These are phyloP conservation scores for Ascochyta rabiei DNA, from an alignment of 2,329 filamentous ascomycete genomes.

Conservation along the genomic window DNA sequence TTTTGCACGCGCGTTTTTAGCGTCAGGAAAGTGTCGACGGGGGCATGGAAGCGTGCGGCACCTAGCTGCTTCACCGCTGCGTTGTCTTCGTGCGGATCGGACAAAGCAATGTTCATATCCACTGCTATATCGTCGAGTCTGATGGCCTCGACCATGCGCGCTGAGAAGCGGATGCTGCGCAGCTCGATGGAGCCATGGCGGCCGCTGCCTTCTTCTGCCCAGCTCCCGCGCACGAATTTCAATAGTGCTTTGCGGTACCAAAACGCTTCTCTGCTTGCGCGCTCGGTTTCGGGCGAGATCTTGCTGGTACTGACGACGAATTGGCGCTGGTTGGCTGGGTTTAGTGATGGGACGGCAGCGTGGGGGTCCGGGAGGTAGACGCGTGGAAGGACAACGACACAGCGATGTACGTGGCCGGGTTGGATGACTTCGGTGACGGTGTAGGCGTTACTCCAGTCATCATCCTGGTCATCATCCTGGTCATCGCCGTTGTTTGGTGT, in stretches of 20 bases:
- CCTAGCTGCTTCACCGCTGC: slow-evolving; percentile 47
- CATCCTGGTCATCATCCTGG: slow-evolving; percentile 2
- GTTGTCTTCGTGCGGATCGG: slow-evolving; percentile 15
- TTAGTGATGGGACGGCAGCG: slow-evolving; percentile 77
- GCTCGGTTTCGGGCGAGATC: slow-evolving; percentile 79
- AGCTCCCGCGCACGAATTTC: slow-evolving; percentile 71
- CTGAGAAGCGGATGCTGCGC: slow-evolving; percentile 72
- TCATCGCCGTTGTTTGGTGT: slow-evolving; percentile 1
- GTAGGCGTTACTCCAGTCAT: slow-evolving; percentile 29
- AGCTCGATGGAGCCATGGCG: slow-evolving; percentile 75
- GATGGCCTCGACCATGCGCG: slow-evolving; percentile 82
- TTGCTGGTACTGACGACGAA: slow-evolving; percentile 86
- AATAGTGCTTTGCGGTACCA: slow-evolving; percentile 89
- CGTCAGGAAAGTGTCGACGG: slow-evolving; percentile 69
- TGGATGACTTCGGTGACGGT: slow-evolving; percentile 56
- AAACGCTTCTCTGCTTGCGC: slow-evolving; percentile 79
- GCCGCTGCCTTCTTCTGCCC: slow-evolving; percentile 64
- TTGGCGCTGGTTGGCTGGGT: slow-evolving; percentile 83
- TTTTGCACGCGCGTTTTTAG: slow-evolving; percentile 77
- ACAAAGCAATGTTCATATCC: slow-evolving; percentile 53
- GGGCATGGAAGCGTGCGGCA: slow-evolving; percentile 54
- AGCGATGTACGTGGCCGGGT: slow-evolving; percentile 69
- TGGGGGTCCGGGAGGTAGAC: slow-evolving; percentile 79
- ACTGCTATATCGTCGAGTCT: slow-evolving; percentile 77
- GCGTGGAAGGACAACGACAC: slow-evolving; percentile 77